Base-by-base conservation (phyloP, 345 rosid species). In the Chamaenerion angustifolium region DNA sequence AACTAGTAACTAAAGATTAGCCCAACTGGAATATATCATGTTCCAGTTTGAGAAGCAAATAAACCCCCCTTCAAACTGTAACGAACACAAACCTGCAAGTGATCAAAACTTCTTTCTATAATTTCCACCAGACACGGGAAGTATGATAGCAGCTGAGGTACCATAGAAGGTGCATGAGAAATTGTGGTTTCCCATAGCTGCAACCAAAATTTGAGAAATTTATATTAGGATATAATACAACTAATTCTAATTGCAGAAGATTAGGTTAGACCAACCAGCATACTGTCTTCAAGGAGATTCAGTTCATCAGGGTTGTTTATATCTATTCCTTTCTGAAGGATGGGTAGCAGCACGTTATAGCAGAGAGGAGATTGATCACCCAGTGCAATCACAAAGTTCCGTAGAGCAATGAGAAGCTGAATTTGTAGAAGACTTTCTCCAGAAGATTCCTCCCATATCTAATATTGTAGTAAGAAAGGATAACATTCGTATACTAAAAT, bases 361-460 rank as follows among this genome's bases (percentile, higher is more conserved):
- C 88, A 78, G 53, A 73, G 68, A 43, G 96, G 83, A 19, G 95
- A 87, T 53, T 83, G 96, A 68, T 80, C 76, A 53, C 82, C 96
- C 57, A 92, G 93, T 11, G 95, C 93, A 71, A 78, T 62, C 53
- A 92, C 93, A 77, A 87, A 87, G 71, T 78, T 78, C 56, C 83
- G 80, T 63, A 92, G 65, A 57, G 96, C 96, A 71, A 83, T 86
- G 57, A 92, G 95, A 72, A 92, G 87, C 70, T 92, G 98, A 69
- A 92, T 92, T 72, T 82, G 95, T 40, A 92, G 75, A 71, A 92
- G 98, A 68, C 93, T 86, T 76, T 92, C 96, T 48, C 95, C 85
- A 54, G 90, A 73, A 64, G 95, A 82, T 68, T 84, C 96, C 77
- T 87, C 96, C 98, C 98, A 92, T 35, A 82, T 77, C 98, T 87